Conservation (phyloP, 768 basidiomycete genomes). For the Cyathus striatus region DNA sequence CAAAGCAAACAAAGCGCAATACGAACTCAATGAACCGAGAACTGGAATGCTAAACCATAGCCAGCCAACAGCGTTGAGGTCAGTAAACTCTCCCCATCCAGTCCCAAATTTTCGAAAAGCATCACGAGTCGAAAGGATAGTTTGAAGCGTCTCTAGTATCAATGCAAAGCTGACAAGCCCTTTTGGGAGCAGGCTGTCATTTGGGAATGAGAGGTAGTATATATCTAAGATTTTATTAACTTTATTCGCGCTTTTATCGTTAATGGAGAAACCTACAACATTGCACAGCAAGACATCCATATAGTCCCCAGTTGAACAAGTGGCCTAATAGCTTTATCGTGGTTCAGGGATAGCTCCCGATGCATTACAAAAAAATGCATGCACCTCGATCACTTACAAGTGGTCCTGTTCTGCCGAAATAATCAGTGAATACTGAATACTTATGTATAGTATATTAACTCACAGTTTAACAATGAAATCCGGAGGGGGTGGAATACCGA, state of each 20-base stretch:
- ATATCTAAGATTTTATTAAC: slow-evolving; percentile 10
- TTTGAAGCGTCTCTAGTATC: slow-evolving; percentile 14
- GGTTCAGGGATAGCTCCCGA: too few species aligned
- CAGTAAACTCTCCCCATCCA: slow-evolving; percentile 18
- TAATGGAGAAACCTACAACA: slow-evolving; percentile 12
- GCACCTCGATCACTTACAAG: background rate
- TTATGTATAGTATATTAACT: background rate
- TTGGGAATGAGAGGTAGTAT: slow-evolving; percentile 21
- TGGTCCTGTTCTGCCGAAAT: background rate
- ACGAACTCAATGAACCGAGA: slow-evolving; percentile 15
- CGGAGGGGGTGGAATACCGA: background rate
- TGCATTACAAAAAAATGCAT: background rate
- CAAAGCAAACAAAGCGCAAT: too few species aligned
- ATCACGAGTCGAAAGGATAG: slow-evolving; percentile 14
- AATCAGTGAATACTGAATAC: background rate
- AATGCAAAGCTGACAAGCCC: slow-evolving; percentile 12
- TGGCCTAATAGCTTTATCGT: slow-evolving; percentile 9
- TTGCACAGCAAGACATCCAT: slow-evolving; percentile 15
- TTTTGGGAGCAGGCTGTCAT: slow-evolving; percentile 15
- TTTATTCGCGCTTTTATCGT: background rate
- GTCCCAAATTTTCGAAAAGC: slow-evolving; percentile 18
- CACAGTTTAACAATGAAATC: background rate
- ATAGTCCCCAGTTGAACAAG: slow-evolving; percentile 13
- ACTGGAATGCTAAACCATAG: slow-evolving; percentile 20
- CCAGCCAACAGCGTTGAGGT: slow-evolving; percentile 12